Evolutionary conservation across 2,329 filamentous ascomycete genomes (phyloP), one percentile per base, ranked within the genome.

Genomic region (Aspergillus sp.): DNA sequence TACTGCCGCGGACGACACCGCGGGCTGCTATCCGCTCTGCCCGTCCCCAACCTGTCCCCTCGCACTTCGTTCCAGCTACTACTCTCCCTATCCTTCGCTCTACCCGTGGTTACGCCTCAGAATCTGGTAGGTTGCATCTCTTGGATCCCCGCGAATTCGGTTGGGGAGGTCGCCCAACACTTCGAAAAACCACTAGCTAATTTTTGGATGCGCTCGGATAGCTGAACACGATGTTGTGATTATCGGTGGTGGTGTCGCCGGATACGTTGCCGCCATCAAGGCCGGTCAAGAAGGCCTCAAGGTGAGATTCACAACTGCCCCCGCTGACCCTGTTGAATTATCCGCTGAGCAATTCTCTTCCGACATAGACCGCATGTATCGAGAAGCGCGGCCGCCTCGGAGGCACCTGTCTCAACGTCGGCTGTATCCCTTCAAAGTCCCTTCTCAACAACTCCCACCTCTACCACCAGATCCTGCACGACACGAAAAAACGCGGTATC

Each of bases 391-490:
- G 95, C 71, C 85, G 88, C 64, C 89, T 99, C 72, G 95, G 95
- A 74, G 95, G 95, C 78, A 99, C 95, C 74, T 99, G 95, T 85
- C 84, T 99, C 75, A 99, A 99, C 80, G 95, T 99, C 76, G 95
- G 95, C 82, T 99, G 95, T 83, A 99, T 99, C 77, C 95, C 95
- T 69, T 99, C 95, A 69, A 99, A 99, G 83, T 97, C 95, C 66
- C 92, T 99, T 71, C 91, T 99, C 80, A 99, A 98, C 89, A 98
- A 98, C 86, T 97, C 95, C 72, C 93, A 97, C 80, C 87, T 98
- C 64, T 98, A 98, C 85, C 94, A 98, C 84, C 91, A 93, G 82
- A 91, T 97, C 76, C 87, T 96, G 64, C 94, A 99, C 84, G 95
- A 99, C 84, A 94, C 93, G 69, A 97, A 97, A 84, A 88, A 91